Conservation (phyloP, 208 protist genomes). For the Willaertia magna region DNA sequence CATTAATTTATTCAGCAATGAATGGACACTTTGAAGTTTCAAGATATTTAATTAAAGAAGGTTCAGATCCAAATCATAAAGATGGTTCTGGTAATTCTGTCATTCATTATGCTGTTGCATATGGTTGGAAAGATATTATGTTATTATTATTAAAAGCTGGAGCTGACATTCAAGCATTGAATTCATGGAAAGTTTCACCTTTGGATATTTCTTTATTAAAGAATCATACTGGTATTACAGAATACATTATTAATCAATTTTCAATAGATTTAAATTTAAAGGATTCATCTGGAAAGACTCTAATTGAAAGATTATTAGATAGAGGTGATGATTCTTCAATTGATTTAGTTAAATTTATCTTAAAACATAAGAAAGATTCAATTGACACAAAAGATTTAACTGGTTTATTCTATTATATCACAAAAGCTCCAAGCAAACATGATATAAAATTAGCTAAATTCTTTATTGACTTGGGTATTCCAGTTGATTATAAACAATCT, state of each 20-base stretch:
- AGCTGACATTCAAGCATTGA: not conserved
- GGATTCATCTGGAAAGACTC: not conserved
- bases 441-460: not conserved
- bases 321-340: not conserved
- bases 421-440: not conserved
- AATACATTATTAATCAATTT: not conserved
- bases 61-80: not conserved
- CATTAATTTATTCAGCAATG: not conserved
- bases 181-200: not conserved
- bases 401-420: not conserved
- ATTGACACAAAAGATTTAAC: not conserved
- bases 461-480: not conserved
- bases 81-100: not conserved
- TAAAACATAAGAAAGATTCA: not conserved
- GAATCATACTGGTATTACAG: not conserved
- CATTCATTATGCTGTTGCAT: conserved; percentile 12
- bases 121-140: not conserved
- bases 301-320: not conserved
- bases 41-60: not conserved
- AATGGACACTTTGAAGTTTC: conserved; percentile 13
- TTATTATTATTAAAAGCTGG: not conserved
- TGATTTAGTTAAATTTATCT: not conserved
- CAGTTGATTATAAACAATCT: no score
- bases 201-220: not conserved
- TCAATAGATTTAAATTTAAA: not conserved